Base-by-base conservation (phyloP, 495 filamentous ascomycete genomes). In the Penicillium atrosanguineum region DNA sequence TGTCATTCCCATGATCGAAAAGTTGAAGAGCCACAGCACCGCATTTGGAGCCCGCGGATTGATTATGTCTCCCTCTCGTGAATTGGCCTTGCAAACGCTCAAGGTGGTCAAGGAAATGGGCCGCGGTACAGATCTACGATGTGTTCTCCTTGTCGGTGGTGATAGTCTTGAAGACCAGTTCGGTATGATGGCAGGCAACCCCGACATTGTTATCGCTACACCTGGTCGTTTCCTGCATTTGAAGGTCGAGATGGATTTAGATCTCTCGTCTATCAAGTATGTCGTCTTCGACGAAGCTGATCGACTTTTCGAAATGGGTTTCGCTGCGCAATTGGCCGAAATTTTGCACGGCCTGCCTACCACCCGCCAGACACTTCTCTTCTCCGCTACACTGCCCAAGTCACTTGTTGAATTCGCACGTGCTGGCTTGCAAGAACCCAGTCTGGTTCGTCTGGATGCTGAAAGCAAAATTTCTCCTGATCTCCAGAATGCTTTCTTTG, bases 281-380 rank as follows among this genome's bases (percentile, higher is more conserved):
- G 89, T 95, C 23, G 94, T 97, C 28, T 97, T 98, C 43, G 94
- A 98, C 68, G 94, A 98, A 65, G 94, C 94, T 14, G 94, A 98
- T 77, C 80, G 94, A 44, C 76, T 98, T 3, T 98, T 97, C 70
- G 94, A 98, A 70, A 95, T 97, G 90, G 94, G 94, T 54, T 98
- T 98, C 68, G 90, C 90, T 16, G 83, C 87, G 7, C 95, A 98
- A 65, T 77, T 98, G 43, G 87, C 87, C 3, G 95, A 98, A 69
- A 97, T 98, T 78, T 71, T 97, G 41, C 85, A 96, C 67, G 86
- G 90, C 2, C 76, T 98, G 34, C 94, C 94, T 7, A 68, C 83
- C 7, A 85, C 84, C 36, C 81, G 95, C 21, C 94, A 98, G 62
- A 98, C 92, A 1, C 78, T 97, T 16, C 77, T 98, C 15, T 97